Conservation (phyloP, 345 rosid genomes). For the Eucalyptus decipiens region DNA sequence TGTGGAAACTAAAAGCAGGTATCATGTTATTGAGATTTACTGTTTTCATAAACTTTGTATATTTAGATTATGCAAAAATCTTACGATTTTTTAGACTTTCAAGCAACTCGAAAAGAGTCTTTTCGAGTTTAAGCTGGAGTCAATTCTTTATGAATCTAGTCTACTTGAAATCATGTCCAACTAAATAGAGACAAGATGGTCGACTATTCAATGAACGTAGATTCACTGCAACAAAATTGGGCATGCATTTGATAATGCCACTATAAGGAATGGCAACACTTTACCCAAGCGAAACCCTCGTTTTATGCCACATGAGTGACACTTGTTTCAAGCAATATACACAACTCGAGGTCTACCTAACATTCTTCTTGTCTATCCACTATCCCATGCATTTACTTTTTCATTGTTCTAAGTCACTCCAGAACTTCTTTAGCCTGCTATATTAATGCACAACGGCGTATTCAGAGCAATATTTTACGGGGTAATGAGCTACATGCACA, state of each 20-base stretch:
- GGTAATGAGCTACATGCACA: neutral
- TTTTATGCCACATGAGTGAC: neutral
- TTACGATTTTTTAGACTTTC: neutral
- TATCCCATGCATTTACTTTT: neutral
- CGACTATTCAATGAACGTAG: neutral
- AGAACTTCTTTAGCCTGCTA: neutral
- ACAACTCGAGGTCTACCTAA: neutral
- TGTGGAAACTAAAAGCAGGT: neutral
- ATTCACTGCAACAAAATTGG: neutral
- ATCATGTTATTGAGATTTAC: neutral
- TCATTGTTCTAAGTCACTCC: neutral
- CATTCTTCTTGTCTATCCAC: neutral
- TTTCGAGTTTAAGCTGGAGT: neutral
- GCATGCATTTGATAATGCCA: neutral
- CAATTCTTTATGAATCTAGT: neutral
- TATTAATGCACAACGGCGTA: neutral
- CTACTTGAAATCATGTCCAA: neutral
- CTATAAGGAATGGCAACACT: neutral
- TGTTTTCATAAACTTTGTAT: neutral
- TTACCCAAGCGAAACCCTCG: neutral
- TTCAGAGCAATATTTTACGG: neutral
- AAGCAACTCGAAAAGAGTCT: neutral
- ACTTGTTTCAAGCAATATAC: neutral
- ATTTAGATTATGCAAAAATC: neutral
- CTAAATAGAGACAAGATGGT: neutral